Evolutionary conservation across 257 asterid species (phyloP), one percentile per base, ranked within the genome.

Genomic region (Ligustrum vulgare): DNA sequence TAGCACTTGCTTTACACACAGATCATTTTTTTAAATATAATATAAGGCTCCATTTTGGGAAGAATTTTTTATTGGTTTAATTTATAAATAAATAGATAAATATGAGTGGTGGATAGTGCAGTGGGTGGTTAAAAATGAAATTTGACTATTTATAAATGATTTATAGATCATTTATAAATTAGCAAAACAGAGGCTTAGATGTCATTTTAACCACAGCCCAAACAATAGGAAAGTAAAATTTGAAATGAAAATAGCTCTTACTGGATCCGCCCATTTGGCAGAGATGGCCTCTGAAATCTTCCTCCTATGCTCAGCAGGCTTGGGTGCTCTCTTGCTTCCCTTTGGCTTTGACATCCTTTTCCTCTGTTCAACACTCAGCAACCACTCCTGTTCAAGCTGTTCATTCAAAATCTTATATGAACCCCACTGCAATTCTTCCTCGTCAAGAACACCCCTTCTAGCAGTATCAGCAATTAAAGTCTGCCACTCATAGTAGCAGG

Each of bases 231-330:
- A 25, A 60, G 10, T 56, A 56, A 56, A 56, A 56, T 56, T 60
- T 3, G 34, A 60, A 60, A 20, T 41, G 13, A 41, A 41, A 41
- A 41, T 10, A 41, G 47, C 66, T 67, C 91, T 83, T 88, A 92
- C 99, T 33, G 97, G 98, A 81, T 95, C 99, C 9, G 96, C 91
- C 99, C 99, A 95, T 85, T 94, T 93, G 71, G 98, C 96, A 67
- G 97, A 82, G 70, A 95, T 91, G 78, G 99, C 89, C 79, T 87
- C 94, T 35, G 98, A 78, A 76, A 93, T 93, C 87, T 89, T 92
- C 83, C 88, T 86, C 89, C 88, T 95, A 82, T 95, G 99, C 82
- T 93, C 97, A 9, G 89, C 86, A 28, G 99, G 86, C 73, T 95
- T 95, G 23, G 97, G 97, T 56, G 96, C 98, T 82, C 98, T 90